A percentile compares a stretch with the other conserved stretches of the same genome.
Evolutionary conservation across 1,284 basidiomycete genomes (phyloP).

Genomic region (Pyrrhoderma noxium): DNA sequence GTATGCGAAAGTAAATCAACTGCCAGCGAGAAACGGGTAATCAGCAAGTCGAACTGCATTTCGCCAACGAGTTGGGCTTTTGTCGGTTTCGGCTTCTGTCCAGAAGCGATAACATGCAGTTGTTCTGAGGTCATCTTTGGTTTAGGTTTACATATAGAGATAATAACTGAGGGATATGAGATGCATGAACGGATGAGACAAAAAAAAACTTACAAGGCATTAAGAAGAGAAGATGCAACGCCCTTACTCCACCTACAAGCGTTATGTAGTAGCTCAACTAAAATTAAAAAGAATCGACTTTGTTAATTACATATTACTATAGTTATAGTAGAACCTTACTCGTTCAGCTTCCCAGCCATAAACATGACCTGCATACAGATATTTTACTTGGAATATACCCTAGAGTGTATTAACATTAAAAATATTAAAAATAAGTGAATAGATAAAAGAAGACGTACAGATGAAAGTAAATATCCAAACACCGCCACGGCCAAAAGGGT

Average conservation of each 20-base stretch:
- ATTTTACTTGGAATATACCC: slow-evolving; percentile 55
- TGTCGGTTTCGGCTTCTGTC: slow-evolving; percentile 33
- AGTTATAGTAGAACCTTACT: slow-evolving; percentile 24
- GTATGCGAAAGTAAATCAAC: slow-evolving; percentile 60
- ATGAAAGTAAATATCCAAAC: slow-evolving; percentile 39
- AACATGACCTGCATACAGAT: slow-evolving; percentile 49
- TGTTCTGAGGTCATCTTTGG: slow-evolving; percentile 21
- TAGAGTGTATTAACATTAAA: slow-evolving; percentile 21
- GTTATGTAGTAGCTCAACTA: slow-evolving; percentile 61
- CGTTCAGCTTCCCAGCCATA: slow-evolving; percentile 52
- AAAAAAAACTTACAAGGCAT: slow-evolving; percentile 42
- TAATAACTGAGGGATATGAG: slow-evolving; percentile 31
- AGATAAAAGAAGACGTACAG: slow-evolving; percentile 26
- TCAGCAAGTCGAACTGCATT: slow-evolving; percentile 60
- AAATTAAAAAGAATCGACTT: slow-evolving; percentile 1
- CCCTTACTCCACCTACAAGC: slow-evolving; percentile 42
- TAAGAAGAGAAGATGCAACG: slow-evolving; percentile 44
- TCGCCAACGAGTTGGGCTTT: slow-evolving; percentile 47
- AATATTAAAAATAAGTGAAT: slow-evolving; percentile 5
- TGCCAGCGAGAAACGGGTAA: slow-evolving; percentile 53
- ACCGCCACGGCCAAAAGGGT: slow-evolving; percentile 42
- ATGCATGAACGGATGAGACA: slow-evolving; percentile 8
- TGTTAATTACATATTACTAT: not conserved
- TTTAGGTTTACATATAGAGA: slow-evolving; percentile 40
- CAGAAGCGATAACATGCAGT: slow-evolving; percentile 9